These are phyloP conservation scores for Penicillium tannophilum DNA, from an alignment of 495 filamentous ascomycete genomes.

Conservation along the genomic window DNA sequence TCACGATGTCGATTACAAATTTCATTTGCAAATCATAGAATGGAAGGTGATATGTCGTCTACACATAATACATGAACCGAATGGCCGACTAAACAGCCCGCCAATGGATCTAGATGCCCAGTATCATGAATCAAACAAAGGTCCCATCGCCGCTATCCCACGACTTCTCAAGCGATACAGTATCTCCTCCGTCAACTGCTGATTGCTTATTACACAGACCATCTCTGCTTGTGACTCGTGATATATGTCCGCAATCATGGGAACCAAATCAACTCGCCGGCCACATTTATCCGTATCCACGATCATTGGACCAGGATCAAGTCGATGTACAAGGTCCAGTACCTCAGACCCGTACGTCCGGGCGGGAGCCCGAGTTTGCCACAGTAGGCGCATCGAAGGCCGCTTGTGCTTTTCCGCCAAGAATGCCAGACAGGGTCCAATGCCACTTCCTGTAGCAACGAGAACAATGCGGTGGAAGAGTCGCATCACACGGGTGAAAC, in stretches of 20 bases:
- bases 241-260: conserved; percentile 52
- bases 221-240: conserved; percentile 60
- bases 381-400: neutral
- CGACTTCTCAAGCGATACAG: neutral
- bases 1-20: no score
- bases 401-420: neutral
- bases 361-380: neutral
- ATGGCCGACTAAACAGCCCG: no score
- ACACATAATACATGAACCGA: no score
- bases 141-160: neutral
- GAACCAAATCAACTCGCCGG: conserved; percentile 51
- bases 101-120: neutral
- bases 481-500: conserved; percentile 64
- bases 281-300: conserved; percentile 43
- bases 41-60: no score
- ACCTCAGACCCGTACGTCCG: neutral
- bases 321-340: conserved; percentile 31
- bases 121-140: neutral
- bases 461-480: conserved; percentile 65
- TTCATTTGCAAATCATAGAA: no score
- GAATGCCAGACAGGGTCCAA: neutral
- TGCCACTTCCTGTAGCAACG: conserved; percentile 76
- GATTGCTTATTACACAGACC: conserved; percentile 58
- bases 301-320: conserved; percentile 52
- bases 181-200: neutral